Evolutionary conservation across 164 flowering plant species (phyloP), one percentile per base, ranked within the genome.

Genomic region (Buxus sempervirens): DNA sequence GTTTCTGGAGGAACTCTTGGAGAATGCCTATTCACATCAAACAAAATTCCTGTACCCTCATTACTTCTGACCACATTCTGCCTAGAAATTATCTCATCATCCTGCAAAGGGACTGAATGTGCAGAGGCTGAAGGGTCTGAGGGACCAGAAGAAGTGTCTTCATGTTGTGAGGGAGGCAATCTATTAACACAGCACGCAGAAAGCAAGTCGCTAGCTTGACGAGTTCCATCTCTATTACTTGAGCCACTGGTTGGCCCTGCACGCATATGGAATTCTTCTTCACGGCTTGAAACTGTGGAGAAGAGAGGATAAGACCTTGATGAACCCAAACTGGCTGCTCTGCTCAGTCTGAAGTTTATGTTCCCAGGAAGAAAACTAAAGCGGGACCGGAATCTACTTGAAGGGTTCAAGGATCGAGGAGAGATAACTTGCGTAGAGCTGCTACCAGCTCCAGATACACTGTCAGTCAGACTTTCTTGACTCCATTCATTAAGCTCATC

Each of bases 311-410:
- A 77, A 51, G 85, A 74, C 73, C 88, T 81, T 7, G 90, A 77
- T 24, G 97, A 88, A 38, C 91, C 86, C 63, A 84, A 77, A 75
- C 97, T 89, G 60, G 77, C 72, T 38, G 90, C 86, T 80, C 93
- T 85, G 70, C 80, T 79, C 42, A 91, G 72, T 78, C 94, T 84
- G 75, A 83, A 87, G 82, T 91, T 87, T 25, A 85, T 64, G 78
- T 82, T 88, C 26, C 86, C 84, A 58, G 91, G 92, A 66, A 83
- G 61, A 62, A 85, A 79, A 80, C 83, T 86, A 79, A 87, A 87
- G 27, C 87, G 88, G 68, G 96, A 85, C 58, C 84, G 82, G 42
- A 84, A 80, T 14, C 90, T 84, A 64, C 79, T 68, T 26, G 88
- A 68, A 66, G 73, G 76, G 66, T 72, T 84, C 69, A 76, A 60